Evolutionary conservation across 2,329 filamentous ascomycete genomes (phyloP), one percentile per base, ranked within the genome.

Genomic region (Clarireedia paspali): DNA sequence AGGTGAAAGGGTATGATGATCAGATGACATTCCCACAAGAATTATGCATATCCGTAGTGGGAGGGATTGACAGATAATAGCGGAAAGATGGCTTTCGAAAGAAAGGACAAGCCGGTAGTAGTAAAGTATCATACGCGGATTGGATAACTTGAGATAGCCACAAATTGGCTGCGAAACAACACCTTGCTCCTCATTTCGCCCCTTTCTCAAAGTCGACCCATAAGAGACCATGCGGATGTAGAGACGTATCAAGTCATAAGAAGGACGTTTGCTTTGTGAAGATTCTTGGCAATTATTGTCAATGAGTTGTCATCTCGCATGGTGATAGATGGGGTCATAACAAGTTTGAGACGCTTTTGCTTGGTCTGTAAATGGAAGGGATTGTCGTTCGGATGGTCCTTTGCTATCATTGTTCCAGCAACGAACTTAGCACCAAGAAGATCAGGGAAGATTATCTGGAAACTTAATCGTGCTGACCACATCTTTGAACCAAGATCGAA

Each of bases 261-360:
- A 59, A 30, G 62, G 50, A 40, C 68, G 57, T 9, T 70, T 50
- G 55, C 62, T 64, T 30, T 54, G 42, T 49, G 50, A 4, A 60
- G 15, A 38, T 55, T 55, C 40, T 58, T 57, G 1, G 50, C 50
- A 15, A 52, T 38, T 2, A 59, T 57, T 0, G 61, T 63, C 0
- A 59, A 58, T 0, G 62, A 61, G 34, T 60, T 59, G 39, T 82
- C 78, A 59, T 80, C 78, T 34, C 78, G 73, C 62, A 79, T 74
- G 2, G 77, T 81, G 47, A 82, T 74, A 7, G 77, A 73, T 0
- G 80, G 80, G 0, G 79, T 81, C 5, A 79, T 75, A 27, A 79
- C 76, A 1, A 81, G 71, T 53, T 76, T 75, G n/a, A 83, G 67
- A 5, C 79, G 75, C 68, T 72, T 76, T 62, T 81, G 77, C 62